These are phyloP conservation scores for Fusarium brachygibbosum DNA, from an alignment of 2,329 filamentous ascomycete species.

Conservation along the genomic window DNA sequence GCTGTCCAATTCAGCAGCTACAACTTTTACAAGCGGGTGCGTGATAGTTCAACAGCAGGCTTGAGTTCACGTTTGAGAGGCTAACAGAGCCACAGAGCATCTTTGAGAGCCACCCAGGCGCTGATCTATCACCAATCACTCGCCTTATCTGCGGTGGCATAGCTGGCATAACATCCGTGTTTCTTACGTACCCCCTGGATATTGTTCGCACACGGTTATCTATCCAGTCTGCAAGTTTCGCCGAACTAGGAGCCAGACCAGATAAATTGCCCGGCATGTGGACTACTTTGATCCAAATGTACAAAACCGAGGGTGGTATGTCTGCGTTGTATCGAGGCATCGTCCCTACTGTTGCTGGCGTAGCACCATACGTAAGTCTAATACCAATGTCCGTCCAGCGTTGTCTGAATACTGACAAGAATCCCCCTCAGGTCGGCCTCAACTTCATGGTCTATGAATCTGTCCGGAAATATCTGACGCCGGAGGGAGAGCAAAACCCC, in stretches of 20 bases:
- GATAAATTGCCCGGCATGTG: conserved; percentile 92
- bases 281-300: conserved; percentile 84
- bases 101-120: conserved; percentile 81
- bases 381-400: background rate
- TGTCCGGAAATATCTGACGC: conserved; percentile 85
- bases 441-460: conserved; percentile 99
- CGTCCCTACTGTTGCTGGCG: conserved; percentile 91
- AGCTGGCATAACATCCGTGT: conserved; percentile 95
- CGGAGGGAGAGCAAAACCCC: conserved; percentile 88
- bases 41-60: conserved; percentile 46
- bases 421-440: conserved; percentile 78
- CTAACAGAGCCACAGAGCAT: conserved; percentile 65
- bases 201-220: conserved; percentile 96
- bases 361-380: conserved; percentile 85
- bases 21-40: conserved; percentile 94
- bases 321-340: conserved; percentile 93
- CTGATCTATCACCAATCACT: conserved; percentile 77
- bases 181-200: conserved; percentile 94
- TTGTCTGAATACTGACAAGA: conserved; percentile 12
- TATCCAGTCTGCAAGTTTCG: conserved; percentile 97
- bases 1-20: conserved; percentile 98
- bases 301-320: conserved; percentile 89
- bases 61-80: background rate
- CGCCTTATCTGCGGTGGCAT: conserved; percentile 91
- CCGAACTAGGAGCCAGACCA: conserved; percentile 74